Base-by-base conservation (phyloP, 2,329 filamentous ascomycete species). In the Nannizziopsis arthrosporioides region DNA sequence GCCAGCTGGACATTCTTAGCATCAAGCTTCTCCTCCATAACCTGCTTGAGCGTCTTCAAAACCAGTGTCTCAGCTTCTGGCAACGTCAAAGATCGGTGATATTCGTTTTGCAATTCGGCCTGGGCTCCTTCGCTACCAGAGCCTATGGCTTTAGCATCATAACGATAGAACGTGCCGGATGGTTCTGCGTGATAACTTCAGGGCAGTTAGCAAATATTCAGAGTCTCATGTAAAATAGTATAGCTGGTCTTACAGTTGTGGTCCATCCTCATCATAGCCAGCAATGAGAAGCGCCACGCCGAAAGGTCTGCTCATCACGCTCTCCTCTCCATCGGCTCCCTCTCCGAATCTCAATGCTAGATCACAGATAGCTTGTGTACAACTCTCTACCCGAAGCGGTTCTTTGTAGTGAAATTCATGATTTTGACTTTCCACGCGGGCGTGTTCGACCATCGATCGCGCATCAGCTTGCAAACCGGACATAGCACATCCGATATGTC, bases 11-110 rank as follows among this genome's bases (percentile, higher is more conserved):
- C 92, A 64, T 98, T 98, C 80, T 98, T 98, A 55, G 88, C 79
- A 66, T 98, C 92, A 52, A 98, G 77, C 75, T 98, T 98, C 80
- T 98, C 92, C 73, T 98, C 92, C 92, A 98, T 98, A 58, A 98
- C 92, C 73, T 98, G 92, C 78, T 96, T 98, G 67, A 98, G 70
- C 34, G 92, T 98, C 80, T 96, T 96, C 62, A 98, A 75, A 44
- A 94, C 89, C 56, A 98, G 73, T 2, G 89, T 92, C 73, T 98
- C 92, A 50, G 92, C 92, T 64, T 98, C 92, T 49, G 78, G 74
- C 54, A 98, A 82, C 37, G 89, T 94, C 54, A 98, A 77, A 50
- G 90, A 96, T 78, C 93, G 94, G 75, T 98, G 92, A 64, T 95
- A 98, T 72, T 96, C 90, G 63, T 94, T 95, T 71, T 98, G 92